Percentiles rank a stretch among this genome's conserved stretches.
Conservation (phyloP, 2,329 filamentous ascomycete genomes). For the Exophiala spinifera region DNA sequence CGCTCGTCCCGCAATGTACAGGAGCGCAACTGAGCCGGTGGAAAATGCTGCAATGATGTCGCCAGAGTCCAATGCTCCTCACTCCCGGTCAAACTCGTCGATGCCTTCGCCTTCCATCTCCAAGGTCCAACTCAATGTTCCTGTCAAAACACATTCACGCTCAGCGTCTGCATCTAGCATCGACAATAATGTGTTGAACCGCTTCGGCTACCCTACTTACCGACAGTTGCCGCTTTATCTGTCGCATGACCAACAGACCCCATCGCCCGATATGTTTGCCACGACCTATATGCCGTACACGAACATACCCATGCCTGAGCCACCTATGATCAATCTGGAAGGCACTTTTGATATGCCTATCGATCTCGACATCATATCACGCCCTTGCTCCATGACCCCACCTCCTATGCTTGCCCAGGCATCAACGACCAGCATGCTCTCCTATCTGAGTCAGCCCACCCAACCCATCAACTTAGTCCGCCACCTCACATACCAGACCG, state of each 20-base stretch:
- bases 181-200: conserved; percentile 63
- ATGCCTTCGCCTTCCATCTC: conserved; percentile 25
- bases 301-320: conserved; percentile 30
- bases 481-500: conserved; percentile 66
- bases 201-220: conserved; percentile 82
- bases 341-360: conserved; percentile 28
- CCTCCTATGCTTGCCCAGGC: conserved; percentile 35
- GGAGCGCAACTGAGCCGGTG: conserved; percentile 45
- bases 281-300: conserved; percentile 27
- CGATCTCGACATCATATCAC: conserved; percentile 31
- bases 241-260: conserved; percentile 41
- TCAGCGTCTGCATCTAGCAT: conserved; percentile 67
- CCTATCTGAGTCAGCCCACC: conserved; percentile 75
- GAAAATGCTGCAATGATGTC: conserved; percentile 46
- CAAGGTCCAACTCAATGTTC: conserved; percentile 36
- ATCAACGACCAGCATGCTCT: conserved; percentile 65
- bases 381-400: conserved; percentile 43
- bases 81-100: conserved; percentile 27
- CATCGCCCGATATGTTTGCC: conserved; percentile 34
- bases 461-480: conserved; percentile 79
- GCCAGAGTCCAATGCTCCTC: conserved; percentile 40
- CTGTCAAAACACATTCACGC: conserved; percentile 48
- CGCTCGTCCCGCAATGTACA: conserved; percentile 42
- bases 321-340: conserved; percentile 42
- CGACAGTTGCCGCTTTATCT: conserved; percentile 65